A percentile compares a stretch with the other conserved stretches of the same genome.
Conservation (phyloP, 129 eudicot species). For the Artemisia annua region DNA sequence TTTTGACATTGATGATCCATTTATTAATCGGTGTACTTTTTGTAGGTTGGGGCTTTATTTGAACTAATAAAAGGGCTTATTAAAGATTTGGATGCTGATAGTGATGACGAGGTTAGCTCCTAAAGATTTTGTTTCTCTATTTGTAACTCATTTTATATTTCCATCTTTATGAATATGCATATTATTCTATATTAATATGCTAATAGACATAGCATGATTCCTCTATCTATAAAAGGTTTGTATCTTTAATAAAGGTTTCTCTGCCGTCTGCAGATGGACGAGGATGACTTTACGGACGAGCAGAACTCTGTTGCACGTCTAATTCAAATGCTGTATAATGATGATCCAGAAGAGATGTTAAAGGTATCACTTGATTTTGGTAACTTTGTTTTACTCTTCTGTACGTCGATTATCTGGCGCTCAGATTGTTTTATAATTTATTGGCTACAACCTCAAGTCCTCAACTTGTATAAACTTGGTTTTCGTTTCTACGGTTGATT, state of each 20-base stretch:
- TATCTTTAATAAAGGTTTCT: constrained; percentile 5
- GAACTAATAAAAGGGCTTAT: constrained; percentile 90
- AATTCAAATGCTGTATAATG: constrained; percentile 83
- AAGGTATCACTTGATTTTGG: constrained; percentile 49
- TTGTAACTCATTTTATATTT: background rate
- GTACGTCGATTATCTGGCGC: constrained; percentile 11
- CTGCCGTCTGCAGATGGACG: constrained; percentile 63
- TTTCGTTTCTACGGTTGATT: background rate
- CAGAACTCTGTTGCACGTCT: constrained; percentile 98
- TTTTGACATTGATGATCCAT: constrained; percentile 12
- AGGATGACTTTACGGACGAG: constrained; percentile 92
- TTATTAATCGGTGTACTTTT: constrained; percentile 23
- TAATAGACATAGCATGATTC: constrained; percentile 3
- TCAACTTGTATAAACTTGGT: background rate
- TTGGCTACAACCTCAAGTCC: constrained; percentile 12
- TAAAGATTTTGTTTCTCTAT: constrained; percentile 3
- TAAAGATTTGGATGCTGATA: constrained; percentile 64
- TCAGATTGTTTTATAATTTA: background rate
- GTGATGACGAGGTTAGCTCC: constrained; percentile 60
- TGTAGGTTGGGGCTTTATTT: constrained; percentile 91
- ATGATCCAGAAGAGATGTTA: constrained; percentile 90
- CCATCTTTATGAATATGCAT: background rate
- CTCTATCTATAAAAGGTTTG: constrained; percentile 12
- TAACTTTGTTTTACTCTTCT: constrained; percentile 9
- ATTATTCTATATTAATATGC: constrained; percentile 23